These are phyloP conservation scores for Firmiana major DNA, from an alignment of 345 rosid species.

Conservation along the genomic window DNA sequence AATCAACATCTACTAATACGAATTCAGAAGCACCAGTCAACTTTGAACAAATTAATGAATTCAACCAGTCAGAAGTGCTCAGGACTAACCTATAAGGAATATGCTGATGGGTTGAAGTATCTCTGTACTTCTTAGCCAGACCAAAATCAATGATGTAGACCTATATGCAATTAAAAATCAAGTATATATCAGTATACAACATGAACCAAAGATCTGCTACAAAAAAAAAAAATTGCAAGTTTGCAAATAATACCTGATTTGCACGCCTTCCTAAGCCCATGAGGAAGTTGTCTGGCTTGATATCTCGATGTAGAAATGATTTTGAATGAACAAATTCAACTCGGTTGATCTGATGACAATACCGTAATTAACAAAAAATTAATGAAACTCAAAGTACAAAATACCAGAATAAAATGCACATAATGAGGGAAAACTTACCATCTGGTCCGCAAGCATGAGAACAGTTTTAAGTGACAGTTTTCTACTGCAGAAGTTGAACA, in stretches of 20 bases:
- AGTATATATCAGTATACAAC: not conserved
- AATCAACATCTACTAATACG: not conserved
- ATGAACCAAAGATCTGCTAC: not conserved
- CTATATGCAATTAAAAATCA: slow-evolving; percentile 34
- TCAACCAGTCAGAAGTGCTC: not conserved
- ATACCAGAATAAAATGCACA: not conserved
- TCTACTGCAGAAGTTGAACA: slow-evolving; percentile 83
- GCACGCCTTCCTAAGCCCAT: slow-evolving; percentile 97
- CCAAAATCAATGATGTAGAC: slow-evolving; percentile 90
- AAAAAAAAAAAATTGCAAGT: too few relatives aligned
- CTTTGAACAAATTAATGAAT: not conserved
- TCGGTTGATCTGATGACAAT: slow-evolving; percentile 65
- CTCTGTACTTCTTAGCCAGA: slow-evolving; percentile 90
- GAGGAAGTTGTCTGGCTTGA: slow-evolving; percentile 91
- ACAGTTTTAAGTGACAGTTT: slow-evolving; percentile 87
- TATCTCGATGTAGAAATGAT: slow-evolving; percentile 93
- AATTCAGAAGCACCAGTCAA: not conserved
- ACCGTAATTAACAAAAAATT: not conserved
- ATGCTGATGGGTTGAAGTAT: slow-evolving; percentile 78
- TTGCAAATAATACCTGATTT: slow-evolving; percentile 52
- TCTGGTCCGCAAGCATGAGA: slow-evolving; percentile 98
- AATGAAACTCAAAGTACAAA: not conserved
- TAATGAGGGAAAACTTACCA: slow-evolving; percentile 41
- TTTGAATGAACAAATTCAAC: slow-evolving; percentile 88
- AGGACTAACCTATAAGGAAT: slow-evolving; percentile 76